These are phyloP conservation scores for Lecanosticta acicola DNA, from an alignment of 2,329 filamentous ascomycete genomes.

Conservation along the genomic window DNA sequence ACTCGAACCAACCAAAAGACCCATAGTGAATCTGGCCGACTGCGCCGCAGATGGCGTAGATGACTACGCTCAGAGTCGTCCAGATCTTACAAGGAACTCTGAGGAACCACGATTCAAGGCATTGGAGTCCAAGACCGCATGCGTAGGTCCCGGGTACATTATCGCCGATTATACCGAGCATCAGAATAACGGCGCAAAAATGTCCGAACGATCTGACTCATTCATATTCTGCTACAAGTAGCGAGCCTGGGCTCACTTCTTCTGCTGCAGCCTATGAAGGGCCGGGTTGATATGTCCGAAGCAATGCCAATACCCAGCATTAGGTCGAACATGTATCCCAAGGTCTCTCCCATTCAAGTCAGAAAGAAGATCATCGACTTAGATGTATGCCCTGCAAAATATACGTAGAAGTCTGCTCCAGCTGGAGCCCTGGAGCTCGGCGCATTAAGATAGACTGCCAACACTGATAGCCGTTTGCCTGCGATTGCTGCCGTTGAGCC, in stretches of 20 bases:
- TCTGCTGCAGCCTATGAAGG: constrained; percentile 32
- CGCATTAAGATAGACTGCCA: constrained; percentile 13
- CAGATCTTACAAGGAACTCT: constrained; percentile 17
- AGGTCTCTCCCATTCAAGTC: constrained; percentile 33
- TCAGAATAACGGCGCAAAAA: constrained; percentile 41
- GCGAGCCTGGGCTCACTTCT: constrained; percentile 32
- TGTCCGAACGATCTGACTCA: constrained; percentile 39
- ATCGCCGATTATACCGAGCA: constrained; percentile 40
- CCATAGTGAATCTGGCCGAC: constrained; percentile 36
- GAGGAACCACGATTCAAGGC: constrained; percentile 33
- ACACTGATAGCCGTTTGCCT: constrained; percentile 32
- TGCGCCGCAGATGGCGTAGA: constrained; percentile 41
- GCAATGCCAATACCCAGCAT: constrained; percentile 38
- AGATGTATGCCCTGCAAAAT: constrained; percentile 36
- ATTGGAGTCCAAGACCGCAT: constrained; percentile 39
- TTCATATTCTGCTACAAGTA: constrained; percentile 37
- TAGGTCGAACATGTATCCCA: constrained; percentile 33
- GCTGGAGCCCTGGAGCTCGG: constrained; percentile 27
- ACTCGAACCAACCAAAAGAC: constrained; percentile 3
- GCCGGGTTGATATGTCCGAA: constrained; percentile 7
- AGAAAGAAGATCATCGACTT: constrained; percentile 35
- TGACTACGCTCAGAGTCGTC: constrained; percentile 21
- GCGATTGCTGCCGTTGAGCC: constrained; percentile 27
- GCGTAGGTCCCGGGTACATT: constrained; percentile 43
- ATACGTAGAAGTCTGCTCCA: constrained; percentile 40